phyloP scores from a whole-genome alignment of 225 moss, liverwort and hornwort genomes.

The Ulota crispa region DNA sequence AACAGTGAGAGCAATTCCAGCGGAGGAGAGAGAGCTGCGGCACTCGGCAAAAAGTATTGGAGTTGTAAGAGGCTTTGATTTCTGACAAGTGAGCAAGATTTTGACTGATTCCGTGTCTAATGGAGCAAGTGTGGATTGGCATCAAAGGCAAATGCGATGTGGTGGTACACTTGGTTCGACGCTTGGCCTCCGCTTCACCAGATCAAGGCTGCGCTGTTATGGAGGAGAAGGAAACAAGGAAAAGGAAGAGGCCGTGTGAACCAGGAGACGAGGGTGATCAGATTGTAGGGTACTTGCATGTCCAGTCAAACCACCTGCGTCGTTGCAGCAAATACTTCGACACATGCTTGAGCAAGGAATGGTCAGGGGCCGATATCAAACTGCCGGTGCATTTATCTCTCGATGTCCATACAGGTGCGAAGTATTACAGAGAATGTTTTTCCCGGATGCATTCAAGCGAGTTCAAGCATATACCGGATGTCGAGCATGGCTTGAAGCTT shows the following conservation, averaged over 20 bases:
- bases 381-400: neutral
- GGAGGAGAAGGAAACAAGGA: neutral
- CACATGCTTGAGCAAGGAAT: neutral
- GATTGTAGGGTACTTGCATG: neutral
- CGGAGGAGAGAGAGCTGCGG: neutral
- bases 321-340: neutral
- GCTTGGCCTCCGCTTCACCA: too few relatives aligned
- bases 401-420: neutral
- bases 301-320: accelerated
- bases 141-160: neutral
- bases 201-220: neutral
- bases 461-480: accelerated
- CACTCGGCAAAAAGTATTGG: neutral
- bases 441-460: neutral
- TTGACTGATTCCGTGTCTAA: neutral
- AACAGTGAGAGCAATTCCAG: neutral
- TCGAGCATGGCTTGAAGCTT: neutral
- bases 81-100: neutral
- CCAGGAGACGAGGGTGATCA: neutral
- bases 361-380: neutral
- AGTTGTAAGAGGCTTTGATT: neutral
- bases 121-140: neutral
- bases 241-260: neutral
- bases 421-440: neutral
- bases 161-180: neutral